Conservation (phyloP, 768 basidiomycete genomes). For the Lyophyllum decastes region DNA sequence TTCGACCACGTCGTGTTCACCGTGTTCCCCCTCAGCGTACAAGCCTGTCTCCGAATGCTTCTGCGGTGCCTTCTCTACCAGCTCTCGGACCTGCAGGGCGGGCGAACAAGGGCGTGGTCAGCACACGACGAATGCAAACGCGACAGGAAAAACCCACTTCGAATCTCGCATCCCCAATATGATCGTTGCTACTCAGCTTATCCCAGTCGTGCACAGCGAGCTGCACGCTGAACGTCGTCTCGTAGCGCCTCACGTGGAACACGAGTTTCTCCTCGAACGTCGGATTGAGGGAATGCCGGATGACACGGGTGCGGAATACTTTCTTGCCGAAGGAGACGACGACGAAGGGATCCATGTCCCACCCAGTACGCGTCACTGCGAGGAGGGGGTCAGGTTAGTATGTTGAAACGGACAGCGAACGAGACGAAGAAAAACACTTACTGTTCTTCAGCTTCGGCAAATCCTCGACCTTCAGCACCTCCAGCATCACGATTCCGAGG, state of each 20-base stretch:
- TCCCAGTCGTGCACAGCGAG: slow-evolving; percentile 96
- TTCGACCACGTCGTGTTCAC: slow-evolving; percentile 71
- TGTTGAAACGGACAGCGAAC: not conserved
- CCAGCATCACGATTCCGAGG: slow-evolving; percentile 92
- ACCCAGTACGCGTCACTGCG: slow-evolving; percentile 80
- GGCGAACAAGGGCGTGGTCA: too few species aligned
- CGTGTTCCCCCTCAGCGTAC: slow-evolving; percentile 52
- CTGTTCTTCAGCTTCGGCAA: slow-evolving; percentile 86
- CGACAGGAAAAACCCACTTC: slow-evolving; percentile 40
- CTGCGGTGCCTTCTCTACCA: slow-evolving; percentile 68
- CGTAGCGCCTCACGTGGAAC: slow-evolving; percentile 91
- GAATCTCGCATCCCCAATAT: slow-evolving; percentile 78
- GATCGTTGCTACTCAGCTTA: slow-evolving; percentile 86
- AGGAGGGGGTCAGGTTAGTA: not conserved
- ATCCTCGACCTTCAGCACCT: slow-evolving; percentile 83
- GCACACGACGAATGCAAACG: not conserved
- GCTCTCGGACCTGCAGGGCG: slow-evolving; percentile 47
- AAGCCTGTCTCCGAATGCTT: slow-evolving; percentile 58
- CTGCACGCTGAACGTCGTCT: slow-evolving; percentile 75
- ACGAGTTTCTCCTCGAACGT: slow-evolving; percentile 94
- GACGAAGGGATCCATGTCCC: slow-evolving; percentile 98
- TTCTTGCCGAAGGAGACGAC: slow-evolving; percentile 97
- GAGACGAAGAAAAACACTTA: slow-evolving; percentile 41
- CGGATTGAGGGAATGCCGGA: slow-evolving; percentile 82
- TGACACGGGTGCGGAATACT: slow-evolving; percentile 89